Evolutionary conservation across 1,284 basidiomycete species (phyloP), one percentile per base, ranked within the genome.

Genomic region (Tilletia caries): DNA sequence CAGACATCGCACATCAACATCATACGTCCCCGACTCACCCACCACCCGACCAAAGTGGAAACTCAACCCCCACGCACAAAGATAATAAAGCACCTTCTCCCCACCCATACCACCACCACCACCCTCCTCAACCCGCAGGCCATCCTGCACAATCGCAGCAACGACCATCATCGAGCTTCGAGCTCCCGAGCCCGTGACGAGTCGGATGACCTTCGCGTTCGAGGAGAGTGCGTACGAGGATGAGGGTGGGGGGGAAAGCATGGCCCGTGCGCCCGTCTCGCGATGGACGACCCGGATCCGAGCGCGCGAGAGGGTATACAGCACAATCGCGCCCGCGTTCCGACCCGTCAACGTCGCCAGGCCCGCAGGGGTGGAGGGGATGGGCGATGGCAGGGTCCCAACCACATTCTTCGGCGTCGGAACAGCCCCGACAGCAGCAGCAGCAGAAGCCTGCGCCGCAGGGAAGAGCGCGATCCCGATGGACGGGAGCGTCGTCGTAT

Each of bases 251-350:
- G 52, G 52, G 25, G 52, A 54, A 29, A 54, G 52, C 23, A 54
- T 29, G 2, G 29, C 52, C 1, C 52, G 52, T 27, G 52, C 52
- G 25, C 52, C 52, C 1, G 52, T 54, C 25, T 54, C 52, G 13
- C 52, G 52, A 29, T 54, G 52, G 1, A 54, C 52, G 25, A 54
- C 52, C 3, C 52, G 52, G 15, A 54, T 29, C 12, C 52, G 52
- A 54, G 52, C 52, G 29, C 52, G 52, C 12, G 52, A 54, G 25
- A 54, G 52, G 52, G 23, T 54, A 29, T 54, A 54, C 23, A 54
- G 52, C 52, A 54, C 52, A 29, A 54, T 54, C 2, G 52, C 52
- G 20, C 25, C 52, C 25, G 52, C 52, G 27, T 54, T 54, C 25
- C 52, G n/a, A 23, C 25, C 13, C 52, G 13, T 29, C n/a, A 29